Percentiles rank a stretch among this genome's conserved stretches.
These are phyloP conservation scores for Lentinula sp. DNA, from an alignment of 768 basidiomycete genomes.

Conservation along the genomic window DNA sequence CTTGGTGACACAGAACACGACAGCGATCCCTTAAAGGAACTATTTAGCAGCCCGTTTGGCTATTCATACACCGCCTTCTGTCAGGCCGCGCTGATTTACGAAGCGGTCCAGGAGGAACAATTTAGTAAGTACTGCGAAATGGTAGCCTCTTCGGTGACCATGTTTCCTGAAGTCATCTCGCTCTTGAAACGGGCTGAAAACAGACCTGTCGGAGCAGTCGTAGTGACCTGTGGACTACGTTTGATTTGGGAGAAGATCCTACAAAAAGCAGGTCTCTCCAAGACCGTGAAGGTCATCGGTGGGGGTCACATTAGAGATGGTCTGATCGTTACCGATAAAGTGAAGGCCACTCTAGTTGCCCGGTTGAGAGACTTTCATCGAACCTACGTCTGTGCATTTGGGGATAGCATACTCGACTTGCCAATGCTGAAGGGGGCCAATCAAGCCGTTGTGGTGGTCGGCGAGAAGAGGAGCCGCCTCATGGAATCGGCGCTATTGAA, in stretches of 20 bases:
- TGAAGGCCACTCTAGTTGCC: constrained; percentile 13
- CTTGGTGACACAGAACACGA: background rate
- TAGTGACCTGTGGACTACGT: constrained; percentile 14
- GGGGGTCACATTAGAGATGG: constrained; percentile 13
- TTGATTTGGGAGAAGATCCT: constrained; percentile 14
- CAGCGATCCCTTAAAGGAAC: constrained; percentile 12
- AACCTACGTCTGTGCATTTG: constrained; percentile 16
- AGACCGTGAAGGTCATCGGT: constrained; percentile 16
- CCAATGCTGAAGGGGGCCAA: constrained; percentile 18
- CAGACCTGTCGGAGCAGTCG: constrained; percentile 8
- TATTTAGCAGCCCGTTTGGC: constrained; percentile 16
- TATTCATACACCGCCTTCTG: constrained; percentile 18
- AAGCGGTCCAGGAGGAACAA: constrained; percentile 8
- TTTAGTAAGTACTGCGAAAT: constrained; percentile 13
- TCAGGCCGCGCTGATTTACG: constrained; percentile 16
- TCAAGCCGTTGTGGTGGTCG: constrained; percentile 16
- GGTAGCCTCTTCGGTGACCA: constrained; percentile 11
- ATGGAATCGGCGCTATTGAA: constrained; percentile 14
- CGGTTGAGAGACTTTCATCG: constrained; percentile 12
- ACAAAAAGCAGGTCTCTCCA: constrained; percentile 11
- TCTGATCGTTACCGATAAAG: constrained; percentile 14
- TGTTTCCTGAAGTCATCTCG: constrained; percentile 12
- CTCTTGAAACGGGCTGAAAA: constrained; percentile 9
- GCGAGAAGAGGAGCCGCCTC: constrained; percentile 15
- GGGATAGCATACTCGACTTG: constrained; percentile 17